Conservation (phyloP, 1,139 yeast species). For the Zhuliangozyma parablackwelliae region DNA sequence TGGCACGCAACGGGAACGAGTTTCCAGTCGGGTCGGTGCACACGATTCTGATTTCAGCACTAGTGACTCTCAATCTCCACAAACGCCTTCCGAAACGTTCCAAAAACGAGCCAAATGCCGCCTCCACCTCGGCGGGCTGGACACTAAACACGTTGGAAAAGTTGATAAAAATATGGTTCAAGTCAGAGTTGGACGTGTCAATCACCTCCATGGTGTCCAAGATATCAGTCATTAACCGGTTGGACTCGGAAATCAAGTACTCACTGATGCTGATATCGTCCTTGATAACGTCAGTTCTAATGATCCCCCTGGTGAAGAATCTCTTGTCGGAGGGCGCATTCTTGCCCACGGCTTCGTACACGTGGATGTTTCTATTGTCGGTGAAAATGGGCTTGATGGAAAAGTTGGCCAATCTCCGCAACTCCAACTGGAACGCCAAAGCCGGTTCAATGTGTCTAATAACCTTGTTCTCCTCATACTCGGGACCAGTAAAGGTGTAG, state of each 20-base stretch:
- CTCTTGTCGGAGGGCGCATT: constrained; percentile 91
- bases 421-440: constrained; percentile 92
- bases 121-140: constrained; percentile 92
- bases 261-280: constrained; percentile 91
- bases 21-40: constrained; percentile 86
- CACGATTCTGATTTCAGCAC: constrained; percentile 95
- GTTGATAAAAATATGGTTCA: constrained; percentile 94
- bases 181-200: constrained; percentile 91
- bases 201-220: constrained; percentile 91
- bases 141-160: constrained; percentile 93
- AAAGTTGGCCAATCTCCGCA: constrained; percentile 90
- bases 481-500: constrained; percentile 91
- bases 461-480: constrained; percentile 76
- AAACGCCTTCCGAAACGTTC: constrained; percentile 96
- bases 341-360: constrained; percentile 93
- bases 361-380: constrained; percentile 95
- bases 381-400: constrained; percentile 92
- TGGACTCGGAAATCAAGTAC: constrained; percentile 92
- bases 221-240: constrained; percentile 91
- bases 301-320: constrained; percentile 94
- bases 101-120: constrained; percentile 95
- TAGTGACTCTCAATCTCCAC: constrained; percentile 94
- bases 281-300: constrained; percentile 90
- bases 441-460: constrained; percentile 99
- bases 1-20: constrained; percentile 93